A percentile compares a stretch with the other conserved stretches of the same genome.
These are phyloP conservation scores for Monosporozyma unispora DNA, from an alignment of 805 yeast species.

Conservation along the genomic window DNA sequence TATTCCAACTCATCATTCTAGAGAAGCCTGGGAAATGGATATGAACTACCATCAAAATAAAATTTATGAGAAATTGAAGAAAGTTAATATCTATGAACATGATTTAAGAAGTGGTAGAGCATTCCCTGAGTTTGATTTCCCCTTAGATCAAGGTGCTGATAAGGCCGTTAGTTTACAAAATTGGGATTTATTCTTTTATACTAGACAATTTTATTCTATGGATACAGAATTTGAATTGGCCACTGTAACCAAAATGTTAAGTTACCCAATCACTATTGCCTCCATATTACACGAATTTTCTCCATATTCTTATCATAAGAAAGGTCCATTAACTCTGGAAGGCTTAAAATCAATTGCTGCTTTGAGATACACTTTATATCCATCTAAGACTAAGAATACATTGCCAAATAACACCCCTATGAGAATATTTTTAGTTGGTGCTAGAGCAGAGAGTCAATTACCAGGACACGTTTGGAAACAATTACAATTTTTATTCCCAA, in stretches of 20 bases:
- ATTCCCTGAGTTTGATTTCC: conserved; percentile 94
- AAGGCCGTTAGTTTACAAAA: conserved; percentile 64
- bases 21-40: conserved; percentile 85
- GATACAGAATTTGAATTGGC: conserved; percentile 95
- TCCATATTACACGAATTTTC: conserved; percentile 75
- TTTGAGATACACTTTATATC: conserved; percentile 79
- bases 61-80: conserved; percentile 66
- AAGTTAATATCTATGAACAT: conserved; percentile 89
- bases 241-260: conserved; percentile 87
- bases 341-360: conserved; percentile 94
- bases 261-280: conserved; percentile 88
- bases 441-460: conserved; percentile 86
- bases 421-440: conserved; percentile 83
- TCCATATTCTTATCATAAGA: conserved; percentile 72
- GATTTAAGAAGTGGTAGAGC: conserved; percentile 90
- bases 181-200: conserved; percentile 93
- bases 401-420: conserved; percentile 73
- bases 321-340: conserved; percentile 83
- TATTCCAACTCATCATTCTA: conserved; percentile 90
- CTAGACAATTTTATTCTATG: conserved; percentile 91
- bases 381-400: conserved; percentile 31
- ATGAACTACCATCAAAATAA: conserved; percentile 57
- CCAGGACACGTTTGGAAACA: conserved; percentile 98
- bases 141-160: conserved; percentile 69
- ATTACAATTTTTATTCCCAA: conserved; percentile 76